A percentile compares a stretch with the other conserved stretches of the same genome.
Evolutionary conservation across 805 yeast genomes (phyloP).

Genomic region (Cyberlindnera petersonii): DNA sequence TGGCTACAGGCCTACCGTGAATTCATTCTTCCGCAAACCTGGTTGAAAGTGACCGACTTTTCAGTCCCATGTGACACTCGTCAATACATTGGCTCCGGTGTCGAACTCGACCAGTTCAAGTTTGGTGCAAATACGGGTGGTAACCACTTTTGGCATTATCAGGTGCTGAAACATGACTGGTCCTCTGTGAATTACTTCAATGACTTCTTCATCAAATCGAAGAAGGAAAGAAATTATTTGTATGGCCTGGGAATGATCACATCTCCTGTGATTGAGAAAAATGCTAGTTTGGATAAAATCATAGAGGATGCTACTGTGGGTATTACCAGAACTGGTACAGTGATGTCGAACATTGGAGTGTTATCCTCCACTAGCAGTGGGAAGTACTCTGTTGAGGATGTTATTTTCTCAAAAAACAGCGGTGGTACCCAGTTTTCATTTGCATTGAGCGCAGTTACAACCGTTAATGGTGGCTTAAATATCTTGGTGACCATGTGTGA

Average conservation of each 20-base stretch:
- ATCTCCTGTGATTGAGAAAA: constrained; percentile 3
- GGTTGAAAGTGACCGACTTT: constrained; percentile 14
- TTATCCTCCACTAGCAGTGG: not conserved
- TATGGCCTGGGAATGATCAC: constrained; percentile 22
- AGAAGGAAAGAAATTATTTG: constrained; percentile 4
- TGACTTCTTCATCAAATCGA: constrained; percentile 10
- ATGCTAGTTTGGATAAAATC: constrained; percentile 17
- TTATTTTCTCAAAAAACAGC: constrained; percentile 14
- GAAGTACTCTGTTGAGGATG: constrained; percentile 14
- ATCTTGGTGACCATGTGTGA: constrained; percentile 16
- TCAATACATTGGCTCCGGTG: constrained; percentile 10
- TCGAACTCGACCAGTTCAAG: constrained; percentile 11
- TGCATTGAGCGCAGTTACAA: constrained; percentile 9
- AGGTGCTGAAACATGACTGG: constrained; percentile 7
- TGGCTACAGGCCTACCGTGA: constrained; percentile 19
- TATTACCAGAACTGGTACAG: constrained; percentile 12
- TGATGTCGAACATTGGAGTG: constrained; percentile 23
- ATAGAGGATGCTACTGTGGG: constrained; percentile 10
- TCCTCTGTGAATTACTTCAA: constrained; percentile 7
- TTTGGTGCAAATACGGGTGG: constrained; percentile 24
- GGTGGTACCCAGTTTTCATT: constrained; percentile 16
- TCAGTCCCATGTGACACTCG: constrained; percentile 23
- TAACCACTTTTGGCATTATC: constrained; percentile 14
- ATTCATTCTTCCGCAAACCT: not conserved
- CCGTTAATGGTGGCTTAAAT: constrained; percentile 17